Conservation (phyloP, 2,329 filamentous ascomycete species). For the Colletotrichum sp. region DNA sequence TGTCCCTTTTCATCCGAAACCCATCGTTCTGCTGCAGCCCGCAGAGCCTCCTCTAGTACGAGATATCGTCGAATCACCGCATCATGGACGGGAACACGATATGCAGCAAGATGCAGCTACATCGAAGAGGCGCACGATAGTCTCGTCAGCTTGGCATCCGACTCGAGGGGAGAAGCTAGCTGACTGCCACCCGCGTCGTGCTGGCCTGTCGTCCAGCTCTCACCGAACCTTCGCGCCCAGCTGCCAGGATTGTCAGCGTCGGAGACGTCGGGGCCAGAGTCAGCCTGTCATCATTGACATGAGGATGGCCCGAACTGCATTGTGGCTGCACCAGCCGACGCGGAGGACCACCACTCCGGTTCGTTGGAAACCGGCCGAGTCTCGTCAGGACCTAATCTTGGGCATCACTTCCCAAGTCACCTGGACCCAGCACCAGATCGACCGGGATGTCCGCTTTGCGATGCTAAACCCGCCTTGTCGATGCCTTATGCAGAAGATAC, state of each 20-base stretch:
- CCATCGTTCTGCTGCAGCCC: not conserved
- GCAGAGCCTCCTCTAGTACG: not conserved
- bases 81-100: not conserved
- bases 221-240: not conserved
- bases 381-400: not conserved
- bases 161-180: not conserved
- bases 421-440: not conserved
- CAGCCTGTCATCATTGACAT: not conserved
- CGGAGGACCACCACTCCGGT: not conserved
- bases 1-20: not conserved
- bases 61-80: not conserved
- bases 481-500: not conserved
- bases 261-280: not conserved
- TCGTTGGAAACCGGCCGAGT: not conserved
- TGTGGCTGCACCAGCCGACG: not conserved
- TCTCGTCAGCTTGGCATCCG: not conserved
- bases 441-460: not conserved
- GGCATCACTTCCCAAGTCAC: not conserved
- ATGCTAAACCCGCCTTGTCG: not conserved
- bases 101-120: not conserved
- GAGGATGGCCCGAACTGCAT: not conserved
- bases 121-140: not conserved
- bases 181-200: not conserved
- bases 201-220: not conserved
- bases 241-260: not conserved